Conservation (phyloP, 1,284 basidiomycete species). For the Leccinum cinnamomeum region DNA sequence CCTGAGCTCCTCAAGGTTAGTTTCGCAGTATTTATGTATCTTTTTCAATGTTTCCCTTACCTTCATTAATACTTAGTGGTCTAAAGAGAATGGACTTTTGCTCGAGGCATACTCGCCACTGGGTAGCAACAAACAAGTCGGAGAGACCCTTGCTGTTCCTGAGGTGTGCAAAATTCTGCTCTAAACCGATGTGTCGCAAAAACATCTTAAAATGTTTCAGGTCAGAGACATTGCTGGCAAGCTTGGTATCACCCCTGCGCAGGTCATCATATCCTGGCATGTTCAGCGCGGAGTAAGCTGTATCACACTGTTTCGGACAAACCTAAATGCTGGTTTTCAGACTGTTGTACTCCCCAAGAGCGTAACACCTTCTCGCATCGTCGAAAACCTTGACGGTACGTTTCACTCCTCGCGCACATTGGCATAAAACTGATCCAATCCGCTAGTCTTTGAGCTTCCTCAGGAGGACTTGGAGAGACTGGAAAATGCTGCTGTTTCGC, state of each 20-base stretch:
- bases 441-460: constrained; percentile 53
- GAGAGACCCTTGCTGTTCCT: constrained; percentile 52
- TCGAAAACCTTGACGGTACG: constrained; percentile 67
- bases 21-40: neutral
- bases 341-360: constrained; percentile 78
- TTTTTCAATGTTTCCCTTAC: neutral
- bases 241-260: constrained; percentile 73
- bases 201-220: constrained; percentile 21
- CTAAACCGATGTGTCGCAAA: too few relatives aligned
- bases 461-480: constrained; percentile 55
- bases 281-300: constrained; percentile 71
- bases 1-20: constrained; percentile 71
- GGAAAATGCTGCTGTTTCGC: constrained; percentile 58
- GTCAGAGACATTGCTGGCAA: constrained; percentile 61
- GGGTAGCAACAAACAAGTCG: constrained; percentile 62
- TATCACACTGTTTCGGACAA: neutral
- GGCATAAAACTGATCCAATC: neutral
- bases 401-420: neutral
- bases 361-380: constrained; percentile 69
- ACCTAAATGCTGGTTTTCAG: constrained; percentile 34
- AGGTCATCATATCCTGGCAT: constrained; percentile 79
- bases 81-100: constrained; percentile 61
- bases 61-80: constrained; percentile 44
- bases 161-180: constrained; percentile 37
- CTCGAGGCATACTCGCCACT: constrained; percentile 82